These are phyloP conservation scores for Melampsora americana DNA, from an alignment of 1,284 basidiomycete species.

Conservation along the genomic window DNA sequence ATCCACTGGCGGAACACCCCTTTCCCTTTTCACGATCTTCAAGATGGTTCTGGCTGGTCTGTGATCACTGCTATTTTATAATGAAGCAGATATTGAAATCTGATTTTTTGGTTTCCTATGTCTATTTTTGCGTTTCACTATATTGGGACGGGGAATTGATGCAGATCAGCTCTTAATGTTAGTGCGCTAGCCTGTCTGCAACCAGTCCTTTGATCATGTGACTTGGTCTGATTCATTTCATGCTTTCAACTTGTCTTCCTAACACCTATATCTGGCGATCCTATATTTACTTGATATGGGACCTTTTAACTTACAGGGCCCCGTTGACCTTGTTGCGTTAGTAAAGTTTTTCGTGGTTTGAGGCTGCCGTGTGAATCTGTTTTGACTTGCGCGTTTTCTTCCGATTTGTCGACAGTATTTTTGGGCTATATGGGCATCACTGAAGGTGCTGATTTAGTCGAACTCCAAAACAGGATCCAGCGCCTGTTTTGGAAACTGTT, in stretches of 20 bases:
- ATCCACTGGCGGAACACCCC: neutral
- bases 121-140: neutral
- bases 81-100: neutral
- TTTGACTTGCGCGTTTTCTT: neutral
- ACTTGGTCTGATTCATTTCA: too few relatives aligned
- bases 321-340: conserved; percentile 35
- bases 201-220: neutral
- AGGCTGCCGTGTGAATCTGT: neutral
- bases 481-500: conserved; percentile 31
- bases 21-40: conserved; percentile 24
- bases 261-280: neutral
- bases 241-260: neutral
- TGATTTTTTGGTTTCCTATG: neutral
- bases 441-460: conserved; percentile 21
- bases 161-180: conserved; percentile 33
- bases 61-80: neutral
- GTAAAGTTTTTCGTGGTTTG: neutral
- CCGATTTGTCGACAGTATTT: conserved; percentile 1
- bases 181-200: neutral
- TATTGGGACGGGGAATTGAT: neutral
- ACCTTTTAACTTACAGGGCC: conserved; percentile 1
- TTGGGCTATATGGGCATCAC: conserved; percentile 30
- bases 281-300: too few relatives aligned
- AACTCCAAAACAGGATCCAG: conserved; percentile 17
- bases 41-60: conserved; percentile 39